A percentile compares a stretch with the other conserved stretches of the same genome.
Evolutionary conservation across 768 basidiomycete genomes (phyloP).

Genomic region (Clathrus columnatus): DNA sequence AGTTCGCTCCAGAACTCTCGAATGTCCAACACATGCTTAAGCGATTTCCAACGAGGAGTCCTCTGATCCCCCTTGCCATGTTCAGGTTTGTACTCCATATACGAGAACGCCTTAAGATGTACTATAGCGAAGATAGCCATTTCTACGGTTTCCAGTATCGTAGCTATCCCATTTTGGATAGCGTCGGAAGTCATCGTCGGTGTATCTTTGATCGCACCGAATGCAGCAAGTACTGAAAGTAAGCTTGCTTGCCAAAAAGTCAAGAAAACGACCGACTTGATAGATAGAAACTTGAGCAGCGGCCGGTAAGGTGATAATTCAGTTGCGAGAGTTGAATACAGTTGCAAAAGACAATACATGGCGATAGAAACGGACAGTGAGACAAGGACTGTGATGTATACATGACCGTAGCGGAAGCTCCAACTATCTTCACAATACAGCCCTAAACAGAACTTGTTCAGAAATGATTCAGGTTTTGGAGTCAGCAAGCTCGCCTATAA

Average conservation of each 20-base stretch:
- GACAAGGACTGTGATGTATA: constrained; percentile 54
- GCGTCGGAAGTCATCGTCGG: constrained; percentile 65
- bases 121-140: constrained; percentile 70
- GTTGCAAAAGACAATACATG: constrained; percentile 71
- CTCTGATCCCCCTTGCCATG: constrained; percentile 23
- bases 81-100: constrained; percentile 45
- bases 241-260: constrained; percentile 71
- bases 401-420: constrained; percentile 58
- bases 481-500: constrained; percentile 28
- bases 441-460: neutral
- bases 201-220: constrained; percentile 56
- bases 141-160: constrained; percentile 61
- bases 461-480: neutral
- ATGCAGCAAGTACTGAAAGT: constrained; percentile 45
- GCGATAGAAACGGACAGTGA: constrained; percentile 66
- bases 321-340: constrained; percentile 50
- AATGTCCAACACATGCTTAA: constrained; percentile 60
- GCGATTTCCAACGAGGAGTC: constrained; percentile 48
- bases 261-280: constrained; percentile 70
- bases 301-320: constrained; percentile 52
- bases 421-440: constrained; percentile 70
- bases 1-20: constrained; percentile 61
- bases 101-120: constrained; percentile 66
- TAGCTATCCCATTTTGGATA: constrained; percentile 62
- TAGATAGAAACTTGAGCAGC: constrained; percentile 56